Percentiles rank a stretch among this genome's conserved stretches.
phyloP scores from a whole-genome alignment of 345 rosid species.

The Acer campestre region DNA sequence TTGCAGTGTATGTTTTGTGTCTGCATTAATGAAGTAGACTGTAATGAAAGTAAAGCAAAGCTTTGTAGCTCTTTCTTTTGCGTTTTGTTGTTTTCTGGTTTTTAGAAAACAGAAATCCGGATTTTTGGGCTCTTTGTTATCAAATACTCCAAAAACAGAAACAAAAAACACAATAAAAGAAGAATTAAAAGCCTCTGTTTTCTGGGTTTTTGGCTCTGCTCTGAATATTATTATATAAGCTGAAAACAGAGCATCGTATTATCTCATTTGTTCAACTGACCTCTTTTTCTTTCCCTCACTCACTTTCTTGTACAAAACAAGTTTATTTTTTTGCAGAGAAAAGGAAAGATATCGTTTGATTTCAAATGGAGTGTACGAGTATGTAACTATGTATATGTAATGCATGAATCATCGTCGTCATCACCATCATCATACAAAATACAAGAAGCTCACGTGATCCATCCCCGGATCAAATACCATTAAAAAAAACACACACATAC shows the following conservation, averaged over 20 bases:
- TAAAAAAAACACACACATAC: too few species aligned
- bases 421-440: not conserved
- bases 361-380: not conserved
- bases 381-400: not conserved
- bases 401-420: not conserved
- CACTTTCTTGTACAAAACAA: not conserved
- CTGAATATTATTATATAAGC: not conserved
- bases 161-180: not conserved
- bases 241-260: not conserved
- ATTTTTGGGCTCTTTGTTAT: conserved; percentile 12
- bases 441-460: conserved; percentile 22
- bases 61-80: not conserved
- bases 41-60: not conserved
- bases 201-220: not conserved
- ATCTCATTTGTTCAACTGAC: not conserved
- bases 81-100: conserved; percentile 8
- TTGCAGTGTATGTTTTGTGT: conserved; percentile 10
- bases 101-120: conserved; percentile 10
- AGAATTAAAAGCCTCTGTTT: not conserved
- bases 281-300: not conserved
- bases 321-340: not conserved
- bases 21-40: conserved; percentile 18
- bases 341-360: conserved; percentile 10
- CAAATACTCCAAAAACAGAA: not conserved
- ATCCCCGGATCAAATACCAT: not conserved